Base-by-base conservation (phyloP, 2,329 filamentous ascomycete genomes). In the Cordyceps fumosorosea region DNA sequence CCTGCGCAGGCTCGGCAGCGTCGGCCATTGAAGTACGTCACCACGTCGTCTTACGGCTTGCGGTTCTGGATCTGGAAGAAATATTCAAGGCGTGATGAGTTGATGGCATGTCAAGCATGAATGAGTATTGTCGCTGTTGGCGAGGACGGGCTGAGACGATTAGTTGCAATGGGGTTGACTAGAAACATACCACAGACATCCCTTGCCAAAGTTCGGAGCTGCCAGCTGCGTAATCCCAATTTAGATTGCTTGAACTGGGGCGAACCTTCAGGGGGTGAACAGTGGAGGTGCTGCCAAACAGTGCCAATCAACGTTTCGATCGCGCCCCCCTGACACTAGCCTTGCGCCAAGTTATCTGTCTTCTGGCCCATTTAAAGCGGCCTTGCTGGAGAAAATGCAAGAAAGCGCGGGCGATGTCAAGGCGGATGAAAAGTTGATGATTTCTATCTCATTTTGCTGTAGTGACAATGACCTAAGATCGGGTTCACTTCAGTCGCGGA, bases 11-110 rank as follows among this genome's bases (percentile, higher is more conserved):
- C 48, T 62, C 61, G 55, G 61, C 61, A 32, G 47, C 44, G 55
- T 62, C 61, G 55, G 61, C 61, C 61, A 62, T 62, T 59, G 61
- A 59, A 53, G 40, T 59, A 55, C 61, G 61, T 59, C 55, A 48
- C 55, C 48, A 24, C 26, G 54, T 62, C 29, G 51, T 47, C 20
- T 29, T 57, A 37, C 24, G 14, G 54, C 34, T 57, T 51, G 18
- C 53, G 60, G 37, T 5, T 26, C 22, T 29, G n/a, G 12, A 11
- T 34, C 29, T 8, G n/a, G 4, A 8, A 24, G 16, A 14, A 55
- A 55, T 4, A n/a, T 18, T 47, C 37, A 20, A 57, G 7, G 18
- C 47, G 32, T 29, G 24, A 22, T 44, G 5, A 48, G 48, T 40
- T 32, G 42, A 59, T 29, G 44, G 12, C 61, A 62, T 59, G 22